These are phyloP conservation scores for Groenewaldozyma salmanticensis DNA, from an alignment of 805 yeast species.

Conservation along the genomic window DNA sequence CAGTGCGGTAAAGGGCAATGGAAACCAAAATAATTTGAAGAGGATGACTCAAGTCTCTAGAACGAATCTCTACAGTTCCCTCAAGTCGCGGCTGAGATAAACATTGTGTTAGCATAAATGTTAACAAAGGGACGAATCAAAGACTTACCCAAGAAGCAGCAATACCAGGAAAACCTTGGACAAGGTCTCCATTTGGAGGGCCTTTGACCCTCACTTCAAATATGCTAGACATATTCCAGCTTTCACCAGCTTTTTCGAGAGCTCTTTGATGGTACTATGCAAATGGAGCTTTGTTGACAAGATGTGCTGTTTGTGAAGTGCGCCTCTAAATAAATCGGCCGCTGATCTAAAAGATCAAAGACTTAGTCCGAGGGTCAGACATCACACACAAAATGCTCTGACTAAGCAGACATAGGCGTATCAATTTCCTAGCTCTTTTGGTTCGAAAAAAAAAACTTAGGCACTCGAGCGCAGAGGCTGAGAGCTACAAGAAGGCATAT, in stretches of 20 bases:
- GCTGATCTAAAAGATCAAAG: no score
- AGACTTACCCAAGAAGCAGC: conserved; percentile 28
- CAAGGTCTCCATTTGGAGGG: conserved; percentile 31
- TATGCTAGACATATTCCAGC: conserved; percentile 6
- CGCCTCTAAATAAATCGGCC: no score
- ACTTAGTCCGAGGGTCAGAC: no score
- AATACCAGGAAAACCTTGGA: conserved; percentile 35
- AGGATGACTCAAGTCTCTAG: conserved; percentile 19
- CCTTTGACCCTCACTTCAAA: conserved; percentile 26
- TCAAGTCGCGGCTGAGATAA: conserved; percentile 28
- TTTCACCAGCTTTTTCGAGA: not conserved
- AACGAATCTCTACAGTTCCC: conserved; percentile 31
- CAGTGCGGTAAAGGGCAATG: conserved; percentile 32
- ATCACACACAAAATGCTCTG: no score
- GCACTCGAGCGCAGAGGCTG: no score
- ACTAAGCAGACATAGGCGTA: no score
- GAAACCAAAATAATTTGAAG: conserved; percentile 22
- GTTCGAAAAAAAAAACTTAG: no score
- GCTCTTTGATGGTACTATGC: not conserved
- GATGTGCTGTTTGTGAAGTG: not conserved
- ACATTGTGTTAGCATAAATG: not conserved
- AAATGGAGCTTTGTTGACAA: not conserved
- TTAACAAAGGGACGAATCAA: not conserved
- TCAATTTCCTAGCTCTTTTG: no score
- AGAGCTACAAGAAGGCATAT: no score